Evolutionary conservation across 2,329 filamentous ascomycete species (phyloP).

Genomic region (Ramichloridium luteum): DNA sequence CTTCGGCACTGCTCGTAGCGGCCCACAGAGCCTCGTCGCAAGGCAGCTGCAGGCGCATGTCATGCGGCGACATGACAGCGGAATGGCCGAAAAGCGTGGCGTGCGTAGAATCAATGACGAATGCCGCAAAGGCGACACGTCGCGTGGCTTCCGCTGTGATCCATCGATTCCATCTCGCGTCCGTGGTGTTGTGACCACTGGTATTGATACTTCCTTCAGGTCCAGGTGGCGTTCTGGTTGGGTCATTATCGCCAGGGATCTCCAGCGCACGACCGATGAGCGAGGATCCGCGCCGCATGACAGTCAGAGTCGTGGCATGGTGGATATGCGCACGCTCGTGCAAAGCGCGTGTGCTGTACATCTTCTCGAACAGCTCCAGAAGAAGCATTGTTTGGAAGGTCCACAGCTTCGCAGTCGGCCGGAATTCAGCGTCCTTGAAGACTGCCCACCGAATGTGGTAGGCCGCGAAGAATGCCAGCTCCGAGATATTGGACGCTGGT

Average conservation of each 20-base stretch:
- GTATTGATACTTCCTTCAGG: conserved; percentile 37
- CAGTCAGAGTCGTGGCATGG: conserved; percentile 84
- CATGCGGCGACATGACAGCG: conserved; percentile 91
- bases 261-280: conserved; percentile 77
- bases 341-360: conserved; percentile 83
- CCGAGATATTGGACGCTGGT: conserved; percentile 62
- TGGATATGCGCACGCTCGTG: conserved; percentile 95
- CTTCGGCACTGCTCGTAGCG: conserved; percentile 75
- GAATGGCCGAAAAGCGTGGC: conserved; percentile 97
- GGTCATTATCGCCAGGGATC: conserved; percentile 61
- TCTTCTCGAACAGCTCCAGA: conserved; percentile 91
- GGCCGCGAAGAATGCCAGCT: conserved; percentile 78
- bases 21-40: conserved; percentile 91
- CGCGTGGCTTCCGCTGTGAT: conserved; percentile 86
- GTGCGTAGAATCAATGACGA: conserved; percentile 89
- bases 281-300: conserved; percentile 89
- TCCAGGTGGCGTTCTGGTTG: conserved; percentile 31
- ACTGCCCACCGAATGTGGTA: conserved; percentile 94
- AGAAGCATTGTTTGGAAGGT: conserved; percentile 84
- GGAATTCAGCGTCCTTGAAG: conserved; percentile 81
- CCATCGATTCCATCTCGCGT: conserved; percentile 95
- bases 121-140: conserved; percentile 82
- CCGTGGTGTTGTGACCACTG: conserved; percentile 48
- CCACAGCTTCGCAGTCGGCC: conserved; percentile 89
- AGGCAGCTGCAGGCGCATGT: conserved; percentile 80